Evolutionary conservation across 441 rosid species (phyloP), one percentile per base, ranked within the genome.

Genomic region (Bocquillonia castaneifolia): DNA sequence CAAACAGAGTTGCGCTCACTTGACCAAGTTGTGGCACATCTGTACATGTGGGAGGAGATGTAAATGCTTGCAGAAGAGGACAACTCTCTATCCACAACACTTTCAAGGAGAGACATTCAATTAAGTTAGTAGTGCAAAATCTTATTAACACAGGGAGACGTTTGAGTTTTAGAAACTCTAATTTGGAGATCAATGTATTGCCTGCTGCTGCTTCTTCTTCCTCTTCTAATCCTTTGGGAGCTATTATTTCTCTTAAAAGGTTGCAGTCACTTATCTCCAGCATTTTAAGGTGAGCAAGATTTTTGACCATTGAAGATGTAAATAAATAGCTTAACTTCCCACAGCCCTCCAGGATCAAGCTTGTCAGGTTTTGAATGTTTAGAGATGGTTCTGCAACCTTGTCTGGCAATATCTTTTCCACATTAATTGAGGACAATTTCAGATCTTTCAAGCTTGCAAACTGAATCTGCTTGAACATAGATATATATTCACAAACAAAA

Each of bases 31-130:
- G n/a, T n/a, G n/a, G n/a, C n/a, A n/a, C n/a, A n/a, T 57, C 20
- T 18, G 40, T 5, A 42, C 0, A 22, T 64, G 45, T 12, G 0
- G 20, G 2, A 50, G 15, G 12, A 2, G 71, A 58, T 32, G 68
- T 6, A 7, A 74, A 58, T 52, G 20, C 7, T 10, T 15, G 22
- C 45, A 51, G 1, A 15, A 5, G 26, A 55, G 39, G 25, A 17
- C 70, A 26, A 0, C 22, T 40, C 17, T 45, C 6, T 12, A 64
- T 51, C 15, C 2, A 0, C 36, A 74, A 17, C 1, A 22, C 5
- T 10, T 63, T 31, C 59, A 68, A 57, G 2, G 23, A 3, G 9
- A 63, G 73, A 13, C 64, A 74, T 25, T 64, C 77, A 17, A 74
- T 5, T 10, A n/a, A 55, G 4, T 37, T 31, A n/a, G 34, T 36